A percentile compares a stretch with the other conserved stretches of the same genome.
phyloP scores from a whole-genome alignment of 2,329 filamentous ascomycete genomes.

The Chaetomiaceae sp. region DNA sequence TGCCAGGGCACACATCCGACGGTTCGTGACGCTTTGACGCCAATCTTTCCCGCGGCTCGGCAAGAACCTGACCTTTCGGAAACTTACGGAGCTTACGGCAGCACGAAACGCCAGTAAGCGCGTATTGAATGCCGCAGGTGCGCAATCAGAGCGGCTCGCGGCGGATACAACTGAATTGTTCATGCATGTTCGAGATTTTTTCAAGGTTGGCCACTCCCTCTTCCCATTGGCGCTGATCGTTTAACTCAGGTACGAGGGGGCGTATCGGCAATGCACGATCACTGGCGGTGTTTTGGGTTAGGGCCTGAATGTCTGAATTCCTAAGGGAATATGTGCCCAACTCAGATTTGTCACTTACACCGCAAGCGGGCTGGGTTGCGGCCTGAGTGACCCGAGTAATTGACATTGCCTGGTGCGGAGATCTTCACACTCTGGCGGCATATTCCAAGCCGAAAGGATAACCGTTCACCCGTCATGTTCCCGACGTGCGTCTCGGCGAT shows the following conservation, averaged over 20 bases:
- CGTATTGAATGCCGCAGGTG: no score
- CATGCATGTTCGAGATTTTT: not conserved
- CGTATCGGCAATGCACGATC: no score
- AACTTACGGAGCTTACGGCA: not conserved
- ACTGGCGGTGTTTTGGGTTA: no score
- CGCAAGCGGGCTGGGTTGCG: no score
- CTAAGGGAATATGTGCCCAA: no score
- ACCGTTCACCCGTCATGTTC: not conserved
- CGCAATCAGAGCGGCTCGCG: not conserved
- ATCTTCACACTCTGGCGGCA: no score
- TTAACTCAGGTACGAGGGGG: no score
- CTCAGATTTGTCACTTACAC: no score
- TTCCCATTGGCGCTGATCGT: not conserved
- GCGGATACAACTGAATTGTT: not conserved
- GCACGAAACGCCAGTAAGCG: not conserved
- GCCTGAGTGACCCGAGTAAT: no score
- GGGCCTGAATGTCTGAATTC: no score
- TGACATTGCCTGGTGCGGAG: no score
- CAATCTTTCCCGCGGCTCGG: not conserved
- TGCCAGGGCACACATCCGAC: conserved; percentile 1
- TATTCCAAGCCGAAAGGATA: not conserved
- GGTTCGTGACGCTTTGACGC: not conserved
- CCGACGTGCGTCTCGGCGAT: not conserved
- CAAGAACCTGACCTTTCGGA: not conserved
- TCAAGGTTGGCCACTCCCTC: not conserved